These are phyloP conservation scores for Hypoxylon sp. DNA, from an alignment of 2,329 filamentous ascomycete genomes.

Conservation along the genomic window DNA sequence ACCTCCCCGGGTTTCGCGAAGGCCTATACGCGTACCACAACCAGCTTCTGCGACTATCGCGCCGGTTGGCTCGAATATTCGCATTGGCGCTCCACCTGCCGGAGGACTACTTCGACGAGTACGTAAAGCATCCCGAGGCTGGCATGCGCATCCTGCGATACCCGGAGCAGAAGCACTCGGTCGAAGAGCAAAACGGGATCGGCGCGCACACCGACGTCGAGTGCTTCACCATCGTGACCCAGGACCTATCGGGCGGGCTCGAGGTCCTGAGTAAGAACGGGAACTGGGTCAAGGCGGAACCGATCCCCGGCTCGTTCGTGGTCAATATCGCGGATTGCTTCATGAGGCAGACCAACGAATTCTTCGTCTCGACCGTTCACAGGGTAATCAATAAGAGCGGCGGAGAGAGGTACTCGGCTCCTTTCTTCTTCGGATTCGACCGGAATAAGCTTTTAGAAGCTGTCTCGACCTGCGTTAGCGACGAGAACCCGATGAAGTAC, in stretches of 20 bases:
- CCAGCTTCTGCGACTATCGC: constrained; percentile 47
- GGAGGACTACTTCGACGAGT: constrained; percentile 52
- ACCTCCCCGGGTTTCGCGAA: constrained; percentile 48
- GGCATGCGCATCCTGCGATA: constrained; percentile 53
- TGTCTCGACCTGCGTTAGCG: neutral
- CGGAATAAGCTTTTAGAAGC: neutral
- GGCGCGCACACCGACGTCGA: constrained; percentile 59
- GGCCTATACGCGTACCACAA: constrained; percentile 48
- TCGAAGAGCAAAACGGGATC: constrained; percentile 45
- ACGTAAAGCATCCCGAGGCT: constrained; percentile 44
- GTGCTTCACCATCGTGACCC: constrained; percentile 57
- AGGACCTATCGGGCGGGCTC: constrained; percentile 53
- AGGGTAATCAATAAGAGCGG: constrained; percentile 50
- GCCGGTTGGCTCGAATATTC: constrained; percentile 50
- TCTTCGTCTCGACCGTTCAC: constrained; percentile 54
- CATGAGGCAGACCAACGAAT: constrained; percentile 52
- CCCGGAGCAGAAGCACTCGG: constrained; percentile 44
- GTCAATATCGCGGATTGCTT: constrained; percentile 56
- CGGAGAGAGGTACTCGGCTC: constrained; percentile 49
- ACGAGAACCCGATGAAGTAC: neutral
- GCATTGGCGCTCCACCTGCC: constrained; percentile 51
- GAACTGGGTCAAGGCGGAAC: constrained; percentile 54
- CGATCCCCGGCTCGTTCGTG: constrained; percentile 53
- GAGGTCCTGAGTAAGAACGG: constrained; percentile 56
- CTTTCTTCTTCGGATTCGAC: constrained; percentile 48